phyloP scores from a whole-genome alignment of 2,329 filamentous ascomycete genomes.

The Hymenoscyphus infarciens region DNA sequence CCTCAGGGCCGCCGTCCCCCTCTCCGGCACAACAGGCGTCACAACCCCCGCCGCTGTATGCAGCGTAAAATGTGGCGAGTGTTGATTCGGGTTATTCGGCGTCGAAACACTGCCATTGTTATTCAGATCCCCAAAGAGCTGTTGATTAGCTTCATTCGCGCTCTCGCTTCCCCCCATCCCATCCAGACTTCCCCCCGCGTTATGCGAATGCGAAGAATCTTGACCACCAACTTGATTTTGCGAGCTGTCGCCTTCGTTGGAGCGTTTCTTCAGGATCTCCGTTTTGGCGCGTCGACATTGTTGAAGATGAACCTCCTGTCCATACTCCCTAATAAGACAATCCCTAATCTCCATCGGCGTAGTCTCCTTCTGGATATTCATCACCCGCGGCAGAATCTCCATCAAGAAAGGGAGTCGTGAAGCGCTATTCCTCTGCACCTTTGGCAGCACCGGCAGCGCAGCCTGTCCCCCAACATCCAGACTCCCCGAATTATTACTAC shows the following conservation, averaged over 20 bases:
- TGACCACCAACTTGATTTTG: not conserved
- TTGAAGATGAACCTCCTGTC: slow-evolving; percentile 34
- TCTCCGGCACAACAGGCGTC: slow-evolving; percentile 26
- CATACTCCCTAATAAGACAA: slow-evolving; percentile 43
- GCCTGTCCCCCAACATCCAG: slow-evolving; percentile 1
- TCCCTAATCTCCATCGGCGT: slow-evolving; percentile 58
- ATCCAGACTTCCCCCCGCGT: slow-evolving; percentile 12
- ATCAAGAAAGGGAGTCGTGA: slow-evolving; percentile 53
- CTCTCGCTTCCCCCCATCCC: slow-evolving; percentile 26
- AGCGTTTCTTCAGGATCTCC: slow-evolving; percentile 33
- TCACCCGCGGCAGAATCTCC: slow-evolving; percentile 57
- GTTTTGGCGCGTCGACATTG: slow-evolving; percentile 35
- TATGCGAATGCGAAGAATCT: slow-evolving; percentile 9
- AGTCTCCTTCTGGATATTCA: slow-evolving; percentile 55
- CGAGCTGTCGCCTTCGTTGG: slow-evolving; percentile 11
- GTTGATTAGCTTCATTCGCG: slow-evolving; percentile 19
- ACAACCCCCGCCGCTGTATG: slow-evolving; percentile 31
- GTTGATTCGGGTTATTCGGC: slow-evolving; percentile 14
- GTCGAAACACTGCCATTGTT: slow-evolving; percentile 8
- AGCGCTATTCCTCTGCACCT: slow-evolving; percentile 35
- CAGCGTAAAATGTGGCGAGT: slow-evolving; percentile 26
- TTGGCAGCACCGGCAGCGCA: slow-evolving; percentile 30
- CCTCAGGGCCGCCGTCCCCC: slow-evolving; percentile 23
- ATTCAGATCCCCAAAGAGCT: slow-evolving; percentile 23
- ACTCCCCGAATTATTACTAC: not conserved